phyloP scores from a whole-genome alignment of 2,329 filamentous ascomycete species.

The Mycosphaerelloides madeirae region DNA sequence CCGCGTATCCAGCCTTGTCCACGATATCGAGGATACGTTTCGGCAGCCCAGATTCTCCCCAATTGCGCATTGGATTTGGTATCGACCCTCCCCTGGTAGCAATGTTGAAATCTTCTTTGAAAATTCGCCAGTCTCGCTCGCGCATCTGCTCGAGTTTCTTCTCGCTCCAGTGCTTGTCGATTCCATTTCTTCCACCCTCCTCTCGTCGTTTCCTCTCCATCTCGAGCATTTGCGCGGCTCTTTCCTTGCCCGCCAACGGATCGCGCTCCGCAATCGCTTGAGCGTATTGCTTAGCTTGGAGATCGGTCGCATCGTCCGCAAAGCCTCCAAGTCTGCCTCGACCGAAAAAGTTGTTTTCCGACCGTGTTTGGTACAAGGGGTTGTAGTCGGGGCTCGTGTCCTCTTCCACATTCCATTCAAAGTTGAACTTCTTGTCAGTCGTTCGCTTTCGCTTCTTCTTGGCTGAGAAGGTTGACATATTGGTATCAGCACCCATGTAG shows the following conservation, averaged over 20 bases:
- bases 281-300: conserved; percentile 52
- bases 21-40: conserved; percentile 74
- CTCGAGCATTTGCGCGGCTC: conserved; percentile 76
- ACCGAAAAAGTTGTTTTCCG: conserved; percentile 65
- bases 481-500: conserved; percentile 88
- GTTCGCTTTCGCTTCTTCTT: conserved; percentile 93
- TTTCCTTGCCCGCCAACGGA: conserved; percentile 65
- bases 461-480: conserved; percentile 82
- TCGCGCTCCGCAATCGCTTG: conserved; percentile 71
- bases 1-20: conserved; percentile 78
- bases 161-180: conserved; percentile 94
- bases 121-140: conserved; percentile 97
- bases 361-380: conserved; percentile 66
- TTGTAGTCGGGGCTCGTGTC: conserved; percentile 85
- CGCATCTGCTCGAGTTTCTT: conserved; percentile 92
- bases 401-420: conserved; percentile 93
- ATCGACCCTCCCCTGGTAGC: conserved; percentile 86
- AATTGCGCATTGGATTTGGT: conserved; percentile 93
- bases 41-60: conserved; percentile 80
- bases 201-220: conserved; percentile 74
- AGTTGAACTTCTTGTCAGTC: conserved; percentile 97
- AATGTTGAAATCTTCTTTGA: conserved; percentile 99
- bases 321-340: conserved; percentile 64
- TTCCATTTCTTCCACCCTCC: conserved; percentile 63
- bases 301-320: conserved; percentile 53